phyloP scores from a whole-genome alignment of 306 rosid species.

The Rosa rugosa region DNA sequence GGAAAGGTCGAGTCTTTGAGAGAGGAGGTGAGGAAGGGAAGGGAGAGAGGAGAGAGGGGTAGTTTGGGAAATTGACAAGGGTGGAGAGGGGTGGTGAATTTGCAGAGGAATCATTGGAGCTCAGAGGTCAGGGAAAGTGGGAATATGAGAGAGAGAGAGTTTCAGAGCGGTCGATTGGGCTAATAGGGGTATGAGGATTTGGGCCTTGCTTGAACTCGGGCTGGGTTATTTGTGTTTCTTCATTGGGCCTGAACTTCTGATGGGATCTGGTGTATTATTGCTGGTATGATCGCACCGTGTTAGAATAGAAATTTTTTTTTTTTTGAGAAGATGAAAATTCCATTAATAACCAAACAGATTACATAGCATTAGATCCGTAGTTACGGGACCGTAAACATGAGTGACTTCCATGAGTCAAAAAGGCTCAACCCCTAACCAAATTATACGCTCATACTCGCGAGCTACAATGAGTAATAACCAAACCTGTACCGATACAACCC shows the following conservation, averaged over 20 bases:
- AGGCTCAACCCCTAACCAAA: too few relatives aligned
- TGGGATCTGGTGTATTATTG: too few relatives aligned
- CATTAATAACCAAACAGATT: too few relatives aligned
- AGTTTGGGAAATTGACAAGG: slow-evolving; percentile 35
- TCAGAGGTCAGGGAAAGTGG: neutral
- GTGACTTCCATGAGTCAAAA: too few relatives aligned
- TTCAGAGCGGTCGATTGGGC: slow-evolving; percentile 24
- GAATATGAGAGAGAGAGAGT: neutral
- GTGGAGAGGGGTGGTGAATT: slow-evolving; percentile 31
- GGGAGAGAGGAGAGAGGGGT: slow-evolving; percentile 14
- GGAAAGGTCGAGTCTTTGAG: slow-evolving; percentile 24
- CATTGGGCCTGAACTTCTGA: neutral
- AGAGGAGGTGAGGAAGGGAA: slow-evolving; percentile 27
- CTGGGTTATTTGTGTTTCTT: neutral
- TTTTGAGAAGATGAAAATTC: too few relatives aligned
- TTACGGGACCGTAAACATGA: too few relatives aligned
- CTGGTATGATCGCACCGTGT: too few relatives aligned
- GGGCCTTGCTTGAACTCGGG: neutral
- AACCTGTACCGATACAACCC: too few relatives aligned
- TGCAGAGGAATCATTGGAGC: slow-evolving; percentile 70
- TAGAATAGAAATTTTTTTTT: too few relatives aligned
- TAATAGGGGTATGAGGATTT: neutral
- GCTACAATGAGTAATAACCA: too few relatives aligned
- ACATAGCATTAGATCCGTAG: too few relatives aligned
- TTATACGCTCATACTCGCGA: too few relatives aligned